These are phyloP conservation scores for Micractinium sp. DNA, from an alignment of 139 green algal species.

Conservation along the genomic window DNA sequence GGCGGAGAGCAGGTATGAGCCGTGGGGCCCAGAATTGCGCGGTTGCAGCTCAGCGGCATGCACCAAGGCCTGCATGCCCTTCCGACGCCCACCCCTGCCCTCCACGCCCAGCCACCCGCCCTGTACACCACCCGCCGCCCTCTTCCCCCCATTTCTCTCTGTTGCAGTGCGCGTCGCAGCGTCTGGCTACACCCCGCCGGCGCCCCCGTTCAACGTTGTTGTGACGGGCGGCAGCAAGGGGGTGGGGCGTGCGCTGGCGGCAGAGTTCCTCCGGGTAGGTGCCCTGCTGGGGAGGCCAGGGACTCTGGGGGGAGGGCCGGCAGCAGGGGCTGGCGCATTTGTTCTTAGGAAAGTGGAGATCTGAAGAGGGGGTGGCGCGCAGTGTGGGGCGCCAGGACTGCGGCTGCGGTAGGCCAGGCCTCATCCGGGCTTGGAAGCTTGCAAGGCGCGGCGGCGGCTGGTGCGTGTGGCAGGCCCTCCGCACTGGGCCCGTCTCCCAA, in stretches of 20 bases:
- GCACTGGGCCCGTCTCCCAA: too few species aligned
- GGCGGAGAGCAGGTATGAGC: too few species aligned
- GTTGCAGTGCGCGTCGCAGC: neutral
- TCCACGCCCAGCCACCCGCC: neutral
- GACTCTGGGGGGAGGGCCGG: neutral
- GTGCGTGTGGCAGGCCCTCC: too few species aligned
- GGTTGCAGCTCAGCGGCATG: neutral
- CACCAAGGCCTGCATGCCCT: too few species aligned
- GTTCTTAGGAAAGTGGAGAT: too few species aligned
- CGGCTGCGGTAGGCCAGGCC: too few species aligned
- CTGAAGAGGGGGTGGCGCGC: too few species aligned
- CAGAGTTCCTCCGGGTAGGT: conserved; percentile 71
- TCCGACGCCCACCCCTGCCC: too few species aligned
- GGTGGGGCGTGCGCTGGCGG: conserved; percentile 82
- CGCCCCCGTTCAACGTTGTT: conserved; percentile 56
- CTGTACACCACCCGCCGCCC: neutral
- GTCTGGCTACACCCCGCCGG: neutral
- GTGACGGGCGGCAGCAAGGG: conserved; percentile 69
- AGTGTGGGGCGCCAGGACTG: too few species aligned
- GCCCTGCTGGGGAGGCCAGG: too few species aligned
- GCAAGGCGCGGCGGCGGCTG: too few species aligned
- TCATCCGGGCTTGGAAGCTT: too few species aligned
- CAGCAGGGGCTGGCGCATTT: neutral
- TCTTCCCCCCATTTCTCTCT: neutral
- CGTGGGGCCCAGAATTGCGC: neutral